These are phyloP conservation scores for Russula emetica DNA, from an alignment of 768 basidiomycete species.

Conservation along the genomic window DNA sequence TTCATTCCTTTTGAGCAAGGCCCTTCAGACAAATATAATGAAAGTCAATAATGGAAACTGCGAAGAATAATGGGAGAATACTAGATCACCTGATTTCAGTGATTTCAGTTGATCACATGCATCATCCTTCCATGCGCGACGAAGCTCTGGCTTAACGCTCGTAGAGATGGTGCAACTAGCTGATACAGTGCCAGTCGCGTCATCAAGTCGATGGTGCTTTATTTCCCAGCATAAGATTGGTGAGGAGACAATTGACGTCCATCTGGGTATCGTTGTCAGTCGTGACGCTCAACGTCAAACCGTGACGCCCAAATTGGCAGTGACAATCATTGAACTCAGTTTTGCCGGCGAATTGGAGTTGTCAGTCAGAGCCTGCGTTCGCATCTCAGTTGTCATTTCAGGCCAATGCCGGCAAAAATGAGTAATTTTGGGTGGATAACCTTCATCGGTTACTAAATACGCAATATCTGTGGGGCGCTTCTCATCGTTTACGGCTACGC, in stretches of 20 bases:
- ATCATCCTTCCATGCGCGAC: conserved; percentile 11
- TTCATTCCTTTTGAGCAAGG: not conserved
- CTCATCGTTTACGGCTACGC: conserved; percentile 17
- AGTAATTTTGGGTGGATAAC: conserved; percentile 10
- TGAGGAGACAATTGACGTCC: not conserved
- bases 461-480: conserved; percentile 2
- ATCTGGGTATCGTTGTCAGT: not conserved
- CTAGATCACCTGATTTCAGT: not conserved
- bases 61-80: not conserved
- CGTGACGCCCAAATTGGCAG: conserved; percentile 18
- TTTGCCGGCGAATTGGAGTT: conserved; percentile 22
- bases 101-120: conserved; percentile 1
- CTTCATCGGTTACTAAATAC: conserved; percentile 16
- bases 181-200: not conserved
- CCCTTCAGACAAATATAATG: not conserved
- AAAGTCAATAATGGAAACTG: conserved; percentile 4
- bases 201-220: not conserved
- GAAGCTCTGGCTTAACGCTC: conserved; percentile 22
- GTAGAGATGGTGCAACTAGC: not conserved
- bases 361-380: conserved; percentile 5
- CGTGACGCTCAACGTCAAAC: conserved; percentile 21
- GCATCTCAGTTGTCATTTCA: conserved; percentile 21
- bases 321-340: conserved; percentile 28
- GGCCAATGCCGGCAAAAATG: conserved; percentile 20
- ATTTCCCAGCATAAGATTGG: not conserved